Base-by-base conservation (phyloP, 331 rosid species). In the Malus hybrid region DNA sequence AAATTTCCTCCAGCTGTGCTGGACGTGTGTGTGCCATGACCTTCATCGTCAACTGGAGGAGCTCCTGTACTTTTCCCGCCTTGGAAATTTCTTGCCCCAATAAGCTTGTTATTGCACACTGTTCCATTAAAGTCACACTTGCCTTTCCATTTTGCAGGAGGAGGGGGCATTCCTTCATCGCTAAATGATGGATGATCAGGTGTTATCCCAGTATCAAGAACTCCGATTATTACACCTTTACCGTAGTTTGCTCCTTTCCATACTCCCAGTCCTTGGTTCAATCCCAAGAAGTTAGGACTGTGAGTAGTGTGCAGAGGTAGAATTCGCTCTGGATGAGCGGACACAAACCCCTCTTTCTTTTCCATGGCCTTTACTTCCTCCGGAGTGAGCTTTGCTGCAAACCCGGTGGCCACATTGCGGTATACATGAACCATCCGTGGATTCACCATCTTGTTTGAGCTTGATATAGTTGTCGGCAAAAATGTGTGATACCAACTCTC, bases 1-100 rank as follows among this genome's bases (percentile, higher is more conserved):
- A 79, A 75, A n/a, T 82, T 79, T 46, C 97, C 98, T 0, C 88
- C 91, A 0, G 96, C 90, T 0, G 90, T 91, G 83, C 92, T 89
- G 1, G 96, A 76, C 0, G 93, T 89, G 85, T 93, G 98, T 7
- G 98, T 89, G 11, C 97, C 96, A 6, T 91, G 98, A 1, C 98
- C 97, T 6, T 65, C 76, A 5, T 76, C 44, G 24, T 93, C 98
- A 0, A 72, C 32, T 1, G 97, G 97, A 22, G 68, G 86, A 7
- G 7, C 42, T 6, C 24, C 66, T 2, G 22, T 10, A 0, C 29
- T 6, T 29, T 12, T 12, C 2, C 29, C 64, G 20, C 65, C 55
- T 46, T 29, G 24, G 20, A 86, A 74, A 61, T 48, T 74, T 63
- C 65, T 82, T 1, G 88, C 75, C 36, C 80, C 78, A 5, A 85